A percentile compares a stretch with the other conserved stretches of the same genome.
Conservation (phyloP, 2,329 filamentous ascomycete species). For the Fusarium mexicanum region DNA sequence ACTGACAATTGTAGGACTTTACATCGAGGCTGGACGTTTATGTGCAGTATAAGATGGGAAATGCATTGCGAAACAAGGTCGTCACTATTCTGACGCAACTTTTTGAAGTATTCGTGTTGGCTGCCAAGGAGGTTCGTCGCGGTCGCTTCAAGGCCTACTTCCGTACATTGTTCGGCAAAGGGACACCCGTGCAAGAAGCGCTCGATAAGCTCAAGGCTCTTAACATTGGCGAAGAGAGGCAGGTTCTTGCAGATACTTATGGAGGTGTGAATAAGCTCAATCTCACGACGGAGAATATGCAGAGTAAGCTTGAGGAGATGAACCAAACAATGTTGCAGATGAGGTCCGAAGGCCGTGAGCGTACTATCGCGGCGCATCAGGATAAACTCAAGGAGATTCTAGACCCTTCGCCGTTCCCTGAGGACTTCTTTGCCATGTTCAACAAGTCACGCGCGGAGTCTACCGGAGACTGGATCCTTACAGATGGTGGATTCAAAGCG, state of each 20-base stretch:
- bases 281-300: conserved; percentile 49
- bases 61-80: conserved; percentile 51
- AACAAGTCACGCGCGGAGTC: conserved; percentile 51
- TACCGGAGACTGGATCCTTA: conserved; percentile 58
- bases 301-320: conserved; percentile 48
- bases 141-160: conserved; percentile 55
- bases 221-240: conserved; percentile 53
- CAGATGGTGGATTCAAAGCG: conserved; percentile 50
- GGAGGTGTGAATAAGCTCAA: conserved; percentile 50
- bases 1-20: conserved; percentile 48
- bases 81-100: conserved; percentile 54
- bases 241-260: conserved; percentile 57
- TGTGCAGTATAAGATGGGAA: conserved; percentile 50
- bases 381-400: conserved; percentile 54
- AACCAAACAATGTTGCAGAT: conserved; percentile 49
- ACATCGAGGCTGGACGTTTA: conserved; percentile 55
- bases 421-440: conserved; percentile 55
- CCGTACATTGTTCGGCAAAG: conserved; percentile 52
- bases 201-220: conserved; percentile 53
- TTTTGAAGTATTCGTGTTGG: conserved; percentile 57
- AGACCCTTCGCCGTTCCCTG: conserved; percentile 54
- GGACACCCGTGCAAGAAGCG: conserved; percentile 52
- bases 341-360: conserved; percentile 48
- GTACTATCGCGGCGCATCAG: conserved; percentile 45
- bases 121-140: conserved; percentile 53